Evolutionary conservation across 768 basidiomycete species (phyloP).

Genomic region (Mycena floridula): DNA sequence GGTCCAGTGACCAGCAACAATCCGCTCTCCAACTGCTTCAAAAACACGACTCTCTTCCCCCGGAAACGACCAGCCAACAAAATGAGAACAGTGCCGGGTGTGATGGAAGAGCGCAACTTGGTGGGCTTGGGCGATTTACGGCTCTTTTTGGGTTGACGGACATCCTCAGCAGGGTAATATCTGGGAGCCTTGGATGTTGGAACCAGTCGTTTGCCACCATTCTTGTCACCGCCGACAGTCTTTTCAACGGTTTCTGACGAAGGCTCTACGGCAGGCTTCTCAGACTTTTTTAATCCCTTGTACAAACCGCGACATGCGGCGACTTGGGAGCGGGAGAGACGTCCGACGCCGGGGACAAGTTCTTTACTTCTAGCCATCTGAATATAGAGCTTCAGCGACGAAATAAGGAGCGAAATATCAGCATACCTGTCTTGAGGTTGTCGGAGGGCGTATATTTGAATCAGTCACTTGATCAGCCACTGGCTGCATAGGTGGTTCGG

Average conservation of each 20-base stretch:
- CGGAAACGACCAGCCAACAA: constrained; percentile 96
- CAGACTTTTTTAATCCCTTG: constrained; percentile 80
- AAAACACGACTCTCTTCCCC: constrained; percentile 96
- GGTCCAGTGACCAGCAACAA: constrained; percentile 95
- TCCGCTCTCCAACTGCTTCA: constrained; percentile 93
- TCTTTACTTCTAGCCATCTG: constrained; percentile 87
- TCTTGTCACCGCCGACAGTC: constrained; percentile 83
- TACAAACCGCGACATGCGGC: constrained; percentile 74
- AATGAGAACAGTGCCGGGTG: constrained; percentile 92
- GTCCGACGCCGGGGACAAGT: constrained; percentile 75
- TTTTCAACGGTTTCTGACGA: constrained; percentile 67
- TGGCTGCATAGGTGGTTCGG: too few species aligned
- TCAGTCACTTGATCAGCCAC: too few species aligned
- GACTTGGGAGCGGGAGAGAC: constrained; percentile 79
- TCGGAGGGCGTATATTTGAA: too few species aligned
- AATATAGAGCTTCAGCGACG: constrained; percentile 5
- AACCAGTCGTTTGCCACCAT: constrained; percentile 82
- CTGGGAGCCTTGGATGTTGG: constrained; percentile 82
- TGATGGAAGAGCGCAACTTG: constrained; percentile 80
- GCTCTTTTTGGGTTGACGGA: constrained; percentile 84
- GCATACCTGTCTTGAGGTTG: constrained; percentile 6
- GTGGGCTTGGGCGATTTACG: constrained; percentile 81
- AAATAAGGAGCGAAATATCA: background rate
- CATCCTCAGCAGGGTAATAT: constrained; percentile 95
- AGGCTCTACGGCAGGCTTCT: constrained; percentile 55